Conservation (phyloP, 495 filamentous ascomycete species). For the Bacidia rubella region DNA sequence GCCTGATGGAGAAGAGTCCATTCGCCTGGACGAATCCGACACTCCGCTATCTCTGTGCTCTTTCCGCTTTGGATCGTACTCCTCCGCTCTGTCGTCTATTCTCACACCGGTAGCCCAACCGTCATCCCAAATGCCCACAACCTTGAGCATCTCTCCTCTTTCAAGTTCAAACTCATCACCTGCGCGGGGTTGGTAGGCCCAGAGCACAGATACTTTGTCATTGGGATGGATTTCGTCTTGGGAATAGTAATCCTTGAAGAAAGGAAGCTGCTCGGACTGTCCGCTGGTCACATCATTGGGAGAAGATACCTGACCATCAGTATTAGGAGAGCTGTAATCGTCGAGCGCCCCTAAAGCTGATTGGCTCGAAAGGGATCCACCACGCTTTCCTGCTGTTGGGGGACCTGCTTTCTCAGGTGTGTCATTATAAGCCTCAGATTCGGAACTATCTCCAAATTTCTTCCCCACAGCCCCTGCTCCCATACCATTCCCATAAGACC, state of each 20-base stretch:
- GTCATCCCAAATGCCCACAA: slow-evolving; percentile 99
- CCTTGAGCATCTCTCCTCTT: slow-evolving; percentile 94
- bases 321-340: slow-evolving; percentile 62
- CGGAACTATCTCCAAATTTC: slow-evolving; percentile 59
- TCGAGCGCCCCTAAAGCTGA: slow-evolving; percentile 58
- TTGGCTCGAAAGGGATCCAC: slow-evolving; percentile 80
- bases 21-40: slow-evolving; percentile 61
- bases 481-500: slow-evolving; percentile 35
- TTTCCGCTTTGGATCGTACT: slow-evolving; percentile 66
- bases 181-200: slow-evolving; percentile 92
- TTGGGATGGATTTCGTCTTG: slow-evolving; percentile 88
- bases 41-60: slow-evolving; percentile 85
- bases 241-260: slow-evolving; percentile 98
- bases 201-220: slow-evolving; percentile 80
- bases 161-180: slow-evolving; percentile 89
- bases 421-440: slow-evolving; percentile 66
- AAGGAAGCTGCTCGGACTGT: slow-evolving; percentile 85
- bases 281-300: slow-evolving; percentile 72
- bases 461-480: slow-evolving; percentile 25
- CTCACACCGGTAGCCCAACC: slow-evolving; percentile 95
- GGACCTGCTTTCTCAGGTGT: slow-evolving; percentile 60
- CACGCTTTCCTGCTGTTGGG: slow-evolving; percentile 57
- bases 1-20: slow-evolving; percentile 51
- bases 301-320: slow-evolving; percentile 64
- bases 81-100: slow-evolving; percentile 70